These are phyloP conservation scores for Schrenkiella parvula DNA, from an alignment of 345 rosid genomes.

Conservation along the genomic window DNA sequence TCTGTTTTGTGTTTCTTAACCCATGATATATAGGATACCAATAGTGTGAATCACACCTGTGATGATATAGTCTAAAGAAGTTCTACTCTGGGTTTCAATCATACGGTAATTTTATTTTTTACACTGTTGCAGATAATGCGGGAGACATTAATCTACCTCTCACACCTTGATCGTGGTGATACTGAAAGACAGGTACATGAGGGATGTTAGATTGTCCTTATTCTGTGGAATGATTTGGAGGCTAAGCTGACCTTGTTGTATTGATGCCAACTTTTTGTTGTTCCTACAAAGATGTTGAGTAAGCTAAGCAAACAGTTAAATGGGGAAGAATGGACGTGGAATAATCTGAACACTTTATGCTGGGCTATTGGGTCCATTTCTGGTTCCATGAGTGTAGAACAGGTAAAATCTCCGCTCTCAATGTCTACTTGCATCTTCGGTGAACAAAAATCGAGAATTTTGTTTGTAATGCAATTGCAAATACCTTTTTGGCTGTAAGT, in stretches of 20 bases:
- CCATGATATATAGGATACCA: neutral
- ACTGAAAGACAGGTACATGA: constrained; percentile 90
- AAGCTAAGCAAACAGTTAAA: constrained; percentile 89
- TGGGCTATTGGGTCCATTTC: constrained; percentile 99
- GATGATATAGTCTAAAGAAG: neutral
- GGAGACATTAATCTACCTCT: constrained; percentile 86
- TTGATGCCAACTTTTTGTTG: constrained; percentile 6
- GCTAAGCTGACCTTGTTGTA: constrained; percentile 4
- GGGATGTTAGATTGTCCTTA: neutral
- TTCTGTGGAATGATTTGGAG: neutral
- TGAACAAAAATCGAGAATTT: neutral
- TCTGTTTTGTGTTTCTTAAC: neutral
- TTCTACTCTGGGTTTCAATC: neutral
- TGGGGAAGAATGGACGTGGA: constrained; percentile 98
- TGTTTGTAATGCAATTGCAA: constrained; percentile 5
- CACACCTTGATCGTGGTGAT: constrained; percentile 97
- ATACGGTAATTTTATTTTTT: constrained; percentile 5
- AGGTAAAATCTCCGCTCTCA: constrained; percentile 44
- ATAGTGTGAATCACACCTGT: neutral
- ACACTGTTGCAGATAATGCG: constrained; percentile 66
- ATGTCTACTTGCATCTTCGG: constrained; percentile 6
- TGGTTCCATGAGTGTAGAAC: constrained; percentile 97
- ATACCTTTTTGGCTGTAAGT: neutral
- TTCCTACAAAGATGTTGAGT: constrained; percentile 67
- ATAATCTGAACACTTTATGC: constrained; percentile 89